Base-by-base conservation (phyloP, 441 rosid species). In the Pelargonium fulgidum region DNA sequence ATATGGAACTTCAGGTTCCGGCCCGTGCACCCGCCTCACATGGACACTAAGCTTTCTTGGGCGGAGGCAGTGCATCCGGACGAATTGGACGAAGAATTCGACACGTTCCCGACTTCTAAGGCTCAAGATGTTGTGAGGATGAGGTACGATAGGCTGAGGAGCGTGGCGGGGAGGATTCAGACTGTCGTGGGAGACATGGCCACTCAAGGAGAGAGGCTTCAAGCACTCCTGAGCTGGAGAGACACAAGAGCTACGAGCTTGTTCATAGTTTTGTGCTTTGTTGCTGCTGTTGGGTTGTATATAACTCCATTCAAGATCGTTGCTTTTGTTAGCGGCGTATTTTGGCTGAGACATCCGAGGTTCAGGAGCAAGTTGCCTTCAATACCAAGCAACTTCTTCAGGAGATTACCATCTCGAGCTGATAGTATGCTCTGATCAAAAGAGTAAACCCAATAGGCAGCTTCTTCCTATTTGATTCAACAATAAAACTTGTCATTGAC, bases 1-100 rank as follows among this genome's bases (percentile, higher is more conserved):
- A 72, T 89, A 56, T 89, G 96, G 97, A 91, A 89, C 74, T 91
- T 73, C 70, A 82, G 97, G 47, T 65, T 84, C 82, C 82, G 97
- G 72, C 86, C 89, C 9, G 79, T 89, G 64, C 90, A 86, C 71
- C 93, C 93, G 11, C 90, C 92, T 41, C 89, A 91, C 72, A 91
- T 91, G 96, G 96, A 91, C 80, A 84, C 86, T 6, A 82, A 84
- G 9, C 75, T 91, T 17, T 91, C 96, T 2, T 87, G 87, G 73
- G 96, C 93, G 0, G 92, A 91, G 66, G 88, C 89, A 42, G 93
- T 78, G 62, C 85, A 83, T 44, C 92, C 91, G 0, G 96, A 88
- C 22, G 98, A 92, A 74, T 88, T 90, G 0, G 97, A 26, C 3
- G 33, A 26, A 26, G 33, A 26, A 26, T 26, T 26, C 33, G 33